A percentile compares a stretch with the other conserved stretches of the same genome.
Conservation (phyloP, 441 rosid genomes). For the Viola pubescens region DNA sequence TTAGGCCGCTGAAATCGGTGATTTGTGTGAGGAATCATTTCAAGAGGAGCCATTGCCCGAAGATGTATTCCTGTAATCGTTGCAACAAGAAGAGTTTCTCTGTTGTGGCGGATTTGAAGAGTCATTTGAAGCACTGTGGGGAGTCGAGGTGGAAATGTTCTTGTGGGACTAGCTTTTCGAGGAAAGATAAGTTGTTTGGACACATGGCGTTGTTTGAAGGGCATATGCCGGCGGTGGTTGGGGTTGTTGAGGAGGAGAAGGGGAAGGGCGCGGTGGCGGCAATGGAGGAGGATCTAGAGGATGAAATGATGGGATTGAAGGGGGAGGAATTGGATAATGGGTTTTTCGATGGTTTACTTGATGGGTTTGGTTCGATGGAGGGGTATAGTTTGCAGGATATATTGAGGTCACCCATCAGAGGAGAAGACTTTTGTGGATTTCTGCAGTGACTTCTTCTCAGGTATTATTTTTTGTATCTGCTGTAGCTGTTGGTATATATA, state of each 20-base stretch:
- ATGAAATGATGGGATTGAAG: constrained; percentile 12
- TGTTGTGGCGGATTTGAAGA: constrained; percentile 49
- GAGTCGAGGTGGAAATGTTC: constrained; percentile 52
- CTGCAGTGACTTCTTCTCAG: constrained; percentile 1
- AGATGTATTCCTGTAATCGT: constrained; percentile 43
- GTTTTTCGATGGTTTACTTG: constrained; percentile 38
- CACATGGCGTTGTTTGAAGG: constrained; percentile 65
- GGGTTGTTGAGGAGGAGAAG: constrained; percentile 16
- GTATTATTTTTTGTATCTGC: background rate
- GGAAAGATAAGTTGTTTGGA: constrained; percentile 63
- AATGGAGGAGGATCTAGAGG: constrained; percentile 18
- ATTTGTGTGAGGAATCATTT: constrained; percentile 57
- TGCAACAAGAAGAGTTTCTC: constrained; percentile 57
- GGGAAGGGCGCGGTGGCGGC: constrained; percentile 9
- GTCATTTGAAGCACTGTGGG: constrained; percentile 56
- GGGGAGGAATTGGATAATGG: constrained; percentile 21
- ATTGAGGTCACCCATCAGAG: constrained; percentile 17
- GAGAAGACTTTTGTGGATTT: constrained; percentile 9
- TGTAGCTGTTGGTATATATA: background rate
- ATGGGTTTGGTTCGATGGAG: constrained; percentile 37
- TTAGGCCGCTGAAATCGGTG: constrained; percentile 49
- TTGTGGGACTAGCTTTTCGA: constrained; percentile 54
- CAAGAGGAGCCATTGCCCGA: constrained; percentile 73
- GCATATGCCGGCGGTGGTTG: constrained; percentile 47
- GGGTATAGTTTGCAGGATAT: constrained; percentile 33